A percentile compares a stretch with the other conserved stretches of the same genome.
These are phyloP conservation scores for Botrytis pseudocinerea DNA, from an alignment of 2,329 filamentous ascomycete genomes.

Conservation along the genomic window DNA sequence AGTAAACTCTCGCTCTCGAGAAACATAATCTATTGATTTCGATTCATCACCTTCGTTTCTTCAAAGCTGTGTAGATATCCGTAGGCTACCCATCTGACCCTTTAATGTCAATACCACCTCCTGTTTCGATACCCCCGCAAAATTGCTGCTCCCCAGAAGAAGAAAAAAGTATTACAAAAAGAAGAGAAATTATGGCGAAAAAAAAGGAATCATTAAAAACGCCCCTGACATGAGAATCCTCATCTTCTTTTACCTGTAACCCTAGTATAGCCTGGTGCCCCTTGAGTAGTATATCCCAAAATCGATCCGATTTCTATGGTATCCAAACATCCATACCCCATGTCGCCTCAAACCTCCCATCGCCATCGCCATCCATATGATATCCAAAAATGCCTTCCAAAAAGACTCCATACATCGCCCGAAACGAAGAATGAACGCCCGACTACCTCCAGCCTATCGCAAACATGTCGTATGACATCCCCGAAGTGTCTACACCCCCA, in stretches of 20 bases:
- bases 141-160: background rate
- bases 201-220: background rate
- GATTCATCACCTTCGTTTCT: background rate
- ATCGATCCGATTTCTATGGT: conserved; percentile 1
- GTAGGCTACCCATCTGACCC: background rate
- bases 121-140: background rate
- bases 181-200: background rate
- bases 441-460: background rate
- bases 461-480: background rate
- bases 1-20: background rate
- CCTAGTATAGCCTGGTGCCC: background rate
- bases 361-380: background rate
- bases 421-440: conserved; percentile 6
- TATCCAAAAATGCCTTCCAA: conserved; percentile 11
- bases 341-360: background rate
- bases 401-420: conserved; percentile 14
- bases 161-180: background rate
- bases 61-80: background rate
- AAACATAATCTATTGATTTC: background rate
- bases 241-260: background rate
- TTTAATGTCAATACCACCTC: background rate
- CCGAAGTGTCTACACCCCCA: background rate
- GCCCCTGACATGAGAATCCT: background rate
- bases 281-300: conserved; percentile 3
- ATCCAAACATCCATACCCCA: conserved; percentile 1